Evolutionary conservation across 345 rosid species (phyloP), one percentile per base, ranked within the genome.

Genomic region (Euphorbia peplus): DNA sequence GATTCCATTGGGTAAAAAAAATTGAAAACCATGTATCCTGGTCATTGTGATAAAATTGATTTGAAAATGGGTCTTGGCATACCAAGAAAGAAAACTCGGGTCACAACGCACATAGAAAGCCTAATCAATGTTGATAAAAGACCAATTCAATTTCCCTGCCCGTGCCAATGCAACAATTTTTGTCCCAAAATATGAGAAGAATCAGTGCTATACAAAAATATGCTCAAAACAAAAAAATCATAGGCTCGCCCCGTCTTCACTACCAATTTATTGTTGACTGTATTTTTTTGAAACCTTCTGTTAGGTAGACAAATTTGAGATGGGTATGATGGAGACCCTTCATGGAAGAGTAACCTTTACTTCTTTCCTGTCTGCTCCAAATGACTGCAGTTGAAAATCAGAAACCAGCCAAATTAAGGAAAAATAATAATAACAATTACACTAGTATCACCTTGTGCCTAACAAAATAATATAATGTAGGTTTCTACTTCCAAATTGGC

Each of bases 361-460:
- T 79, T 90, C 95, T 83, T 91, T 95, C 84, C 98, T 87, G 64
- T 91, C 99, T 26, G 92, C 81, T 79, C 99, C 99, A 56, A 63
- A 90, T 25, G 90, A 75, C 97, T 88, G 82, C 68, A 69, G 62
- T 77, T 51, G 62, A 62, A 57, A 57, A 52, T 53, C 53, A 67
- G 24, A 25, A 64, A 56, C 28, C 48, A 22, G 52, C 69, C 51
- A 39, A 48, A 60, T 12, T 32, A 51, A 35, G 2, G 2, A 56
- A 29, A 29, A 29, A 50, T 12, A 18, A 46, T 0, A 18, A 46
- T 0, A 35, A 8, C 22, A 4, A 47, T 3, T 5, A 4, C 24
- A 47, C 16, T n/a, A n/a, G n/a, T n/a, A 68, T 13, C 63, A 47
- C 5, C 19, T 24, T 21, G 3, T 52, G 22, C 25, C 57, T 21